These are phyloP conservation scores for Ophiocordyceps sinensis DNA, from an alignment of 2,329 filamentous ascomycete species.

Conservation along the genomic window DNA sequence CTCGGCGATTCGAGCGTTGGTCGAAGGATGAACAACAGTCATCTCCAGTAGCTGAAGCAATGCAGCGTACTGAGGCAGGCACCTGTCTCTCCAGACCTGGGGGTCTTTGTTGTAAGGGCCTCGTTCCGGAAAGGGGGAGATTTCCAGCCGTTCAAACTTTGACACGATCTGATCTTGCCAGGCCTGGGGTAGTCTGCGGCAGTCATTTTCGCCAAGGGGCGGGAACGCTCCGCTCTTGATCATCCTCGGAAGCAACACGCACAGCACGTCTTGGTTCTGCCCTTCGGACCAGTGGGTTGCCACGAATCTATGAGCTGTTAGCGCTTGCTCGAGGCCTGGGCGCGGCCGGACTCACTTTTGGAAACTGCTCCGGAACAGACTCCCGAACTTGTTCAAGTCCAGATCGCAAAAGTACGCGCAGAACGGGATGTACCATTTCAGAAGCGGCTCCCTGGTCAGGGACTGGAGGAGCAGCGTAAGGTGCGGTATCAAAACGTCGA, in stretches of 20 bases:
- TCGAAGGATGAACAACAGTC: conserved; percentile 49
- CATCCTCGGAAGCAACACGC: conserved; percentile 53
- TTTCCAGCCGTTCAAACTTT: conserved; percentile 51
- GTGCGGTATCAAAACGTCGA: conserved; percentile 62
- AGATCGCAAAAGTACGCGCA: conserved; percentile 69
- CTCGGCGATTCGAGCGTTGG: conserved; percentile 50
- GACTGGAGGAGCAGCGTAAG: conserved; percentile 50
- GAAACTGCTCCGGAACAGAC: conserved; percentile 66
- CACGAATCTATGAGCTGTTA: conserved; percentile 47
- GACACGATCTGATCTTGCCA: conserved; percentile 63
- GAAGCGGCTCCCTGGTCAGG: conserved; percentile 50
- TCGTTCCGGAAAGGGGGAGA: conserved; percentile 49
- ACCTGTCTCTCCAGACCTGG: conserved; percentile 46
- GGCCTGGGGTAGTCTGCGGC: conserved; percentile 42
- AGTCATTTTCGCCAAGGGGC: conserved; percentile 33
- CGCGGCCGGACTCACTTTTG: conserved; percentile 47
- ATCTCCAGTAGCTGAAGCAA: conserved; percentile 49
- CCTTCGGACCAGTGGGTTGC: conserved; percentile 55
- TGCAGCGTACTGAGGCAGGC: conserved; percentile 53
- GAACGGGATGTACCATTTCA: conserved; percentile 67
- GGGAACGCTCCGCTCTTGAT: conserved; percentile 41
- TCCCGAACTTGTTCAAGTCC: conserved; percentile 59
- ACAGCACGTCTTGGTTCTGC: conserved; percentile 52
- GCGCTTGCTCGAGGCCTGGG: background rate
- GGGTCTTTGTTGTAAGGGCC: conserved; percentile 48